phyloP scores from a whole-genome alignment of 176 grass and related monocot species.

The Rhynchospora breviuscula region DNA sequence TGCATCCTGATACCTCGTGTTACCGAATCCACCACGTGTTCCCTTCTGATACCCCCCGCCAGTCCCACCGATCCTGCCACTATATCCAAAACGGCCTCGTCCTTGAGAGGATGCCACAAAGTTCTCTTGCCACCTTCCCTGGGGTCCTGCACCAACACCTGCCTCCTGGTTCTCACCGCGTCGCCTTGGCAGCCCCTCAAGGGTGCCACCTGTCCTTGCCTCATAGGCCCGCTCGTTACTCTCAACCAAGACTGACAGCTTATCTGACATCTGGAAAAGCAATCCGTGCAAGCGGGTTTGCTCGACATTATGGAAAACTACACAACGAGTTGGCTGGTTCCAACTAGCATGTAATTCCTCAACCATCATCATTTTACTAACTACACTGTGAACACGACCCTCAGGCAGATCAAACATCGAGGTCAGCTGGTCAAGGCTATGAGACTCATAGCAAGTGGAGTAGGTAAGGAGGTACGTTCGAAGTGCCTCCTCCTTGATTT shows the following conservation, averaged over 20 bases:
- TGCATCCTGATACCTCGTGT: slow-evolving; percentile 30
- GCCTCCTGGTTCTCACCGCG: slow-evolving; percentile 65
- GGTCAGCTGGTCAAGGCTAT: slow-evolving; percentile 69
- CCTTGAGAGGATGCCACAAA: slow-evolving; percentile 50
- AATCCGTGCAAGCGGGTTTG: slow-evolving; percentile 84
- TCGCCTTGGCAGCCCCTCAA: slow-evolving; percentile 71
- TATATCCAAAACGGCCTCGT: slow-evolving; percentile 47
- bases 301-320: slow-evolving; percentile 85
- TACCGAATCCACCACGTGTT: slow-evolving; percentile 15
- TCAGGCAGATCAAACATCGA: slow-evolving; percentile 82
- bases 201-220: slow-evolving; percentile 76
- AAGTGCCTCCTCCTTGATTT: slow-evolving; percentile 87
- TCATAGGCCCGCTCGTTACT: slow-evolving; percentile 91
- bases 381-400: slow-evolving; percentile 59
- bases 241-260: slow-evolving; percentile 75
- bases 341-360: slow-evolving; percentile 89
- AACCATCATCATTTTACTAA: slow-evolving; percentile 94
- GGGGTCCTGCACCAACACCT: slow-evolving; percentile 1
- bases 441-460: slow-evolving; percentile 60
- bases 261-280: slow-evolving; percentile 90
- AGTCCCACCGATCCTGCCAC: slow-evolving; percentile 46
- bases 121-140: slow-evolving; percentile 81
- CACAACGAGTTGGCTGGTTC: slow-evolving; percentile 83
- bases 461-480: slow-evolving; percentile 87
- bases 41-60: slow-evolving; percentile 60